Base-by-base conservation (phyloP, 176 grass and related monocot species). In the Juncus inflexus region DNA sequence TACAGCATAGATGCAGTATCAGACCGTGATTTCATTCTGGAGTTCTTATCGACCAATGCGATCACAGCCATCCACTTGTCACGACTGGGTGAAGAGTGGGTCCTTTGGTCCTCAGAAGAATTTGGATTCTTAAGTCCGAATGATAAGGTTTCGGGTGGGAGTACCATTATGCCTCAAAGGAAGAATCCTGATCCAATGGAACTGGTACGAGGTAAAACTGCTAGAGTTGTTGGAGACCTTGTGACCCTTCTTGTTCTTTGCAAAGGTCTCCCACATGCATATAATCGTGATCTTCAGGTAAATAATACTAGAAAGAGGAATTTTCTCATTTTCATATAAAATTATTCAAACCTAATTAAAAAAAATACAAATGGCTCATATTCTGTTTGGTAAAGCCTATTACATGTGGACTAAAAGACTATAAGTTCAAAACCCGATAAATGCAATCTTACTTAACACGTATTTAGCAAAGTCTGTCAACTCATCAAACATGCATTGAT, bases 161-260 rank as follows among this genome's bases (percentile, higher is more conserved):
- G 87, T 72, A 90, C 77, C 66, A 91, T 97, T 52, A 91, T 96
- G 84, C 87, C 87, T 45, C 92, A 96, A 40, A 91, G 85, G 79
- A 96, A 91, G 76, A 89, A 97, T 81, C 85, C 85, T 16, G 94
- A 89, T 67, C 94, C 94, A 5, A 97, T 97, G 88, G 88, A 97
- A 74, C 77, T 97, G 73, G 87, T 97, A 50, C 88, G 94, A 38
- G 94, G 94, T 39, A 97, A 97, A 65, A 91, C 94, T 79, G 94
- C 94, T 55, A 86, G 88, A 63, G 83, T 97, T 66, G 72, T 97
- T 14, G 94, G 94, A 63, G 83, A 97, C 74, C 88, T 97, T 28
- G 81, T 97, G 69, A 97, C 81, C 43, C 80, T 97, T 28, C 77
- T 97, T 6, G 79, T 67, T 43, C 85, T 97, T 3, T 97, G 94